Conservation (phyloP, 768 basidiomycete genomes). For the Leccinum truebloodii region DNA sequence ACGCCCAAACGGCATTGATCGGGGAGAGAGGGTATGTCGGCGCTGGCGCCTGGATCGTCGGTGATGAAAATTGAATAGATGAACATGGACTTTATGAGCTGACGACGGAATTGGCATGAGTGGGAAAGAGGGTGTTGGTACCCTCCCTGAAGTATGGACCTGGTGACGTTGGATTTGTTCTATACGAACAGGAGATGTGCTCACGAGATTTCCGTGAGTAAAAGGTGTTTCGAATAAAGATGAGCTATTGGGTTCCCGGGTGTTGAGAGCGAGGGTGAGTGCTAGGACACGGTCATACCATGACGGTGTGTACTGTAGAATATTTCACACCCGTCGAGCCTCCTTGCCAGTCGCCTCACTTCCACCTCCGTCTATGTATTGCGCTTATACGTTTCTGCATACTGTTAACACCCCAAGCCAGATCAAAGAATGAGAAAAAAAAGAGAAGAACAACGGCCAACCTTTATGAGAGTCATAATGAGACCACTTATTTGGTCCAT, state of each 20-base stretch:
- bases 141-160: constrained; percentile 89
- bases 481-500: constrained; percentile 49
- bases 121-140: constrained; percentile 91
- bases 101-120: constrained; percentile 80
- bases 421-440: constrained; percentile 34
- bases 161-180: constrained; percentile 24
- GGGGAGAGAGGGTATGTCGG: constrained; percentile 75
- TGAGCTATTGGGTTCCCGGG: no score
- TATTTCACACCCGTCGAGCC: constrained; percentile 52
- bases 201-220: constrained; percentile 48
- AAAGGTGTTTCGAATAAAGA: neutral
- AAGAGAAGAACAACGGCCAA: constrained; percentile 29
- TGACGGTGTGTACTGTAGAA: constrained; percentile 35
- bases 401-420: constrained; percentile 49
- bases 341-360: constrained; percentile 63
- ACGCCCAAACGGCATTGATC: constrained; percentile 94
- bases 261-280: no score
- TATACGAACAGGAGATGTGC: constrained; percentile 11
- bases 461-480: constrained; percentile 40
- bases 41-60: constrained; percentile 88
- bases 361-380: constrained; percentile 59
- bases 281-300: no score
- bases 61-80: constrained; percentile 99
- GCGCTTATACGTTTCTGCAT: constrained; percentile 63
- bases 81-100: constrained; percentile 88